Base-by-base conservation (phyloP, 495 filamentous ascomycete species). In the Xylaria venustula region DNA sequence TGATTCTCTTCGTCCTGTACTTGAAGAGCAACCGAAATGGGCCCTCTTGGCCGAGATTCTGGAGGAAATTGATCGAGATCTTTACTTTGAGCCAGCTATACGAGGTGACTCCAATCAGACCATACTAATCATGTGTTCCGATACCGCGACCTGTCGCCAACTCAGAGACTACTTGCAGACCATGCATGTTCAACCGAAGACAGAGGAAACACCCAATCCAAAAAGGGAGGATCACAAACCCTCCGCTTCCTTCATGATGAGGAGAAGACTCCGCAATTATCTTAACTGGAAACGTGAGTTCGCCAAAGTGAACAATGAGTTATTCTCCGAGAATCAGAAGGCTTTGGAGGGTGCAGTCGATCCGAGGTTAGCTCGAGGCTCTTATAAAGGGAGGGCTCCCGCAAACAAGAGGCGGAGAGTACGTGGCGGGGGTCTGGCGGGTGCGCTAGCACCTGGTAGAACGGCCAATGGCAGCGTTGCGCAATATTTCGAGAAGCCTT, bases 11-110 rank as follows among this genome's bases (percentile, higher is more conserved):
- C 79, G 86, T 11, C 92, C 94, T n/a, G 89, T 94, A 1, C 77
- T 98, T 15, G 94, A 98, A 74, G 92, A 95, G 69, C 88, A 92
- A 57, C 95, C 94, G 7, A 98, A 98, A 69, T 98, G 94, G 94
- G 83, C 83, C 25, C 74, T 93, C 15, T 80, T 98, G 15, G 87
- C 91, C 37, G 91, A 96, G 30, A 85, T 96, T 7, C 77, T 98
- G 2, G 88, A 91, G 48, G 94, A 98, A 73, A 97, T 98, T 65
- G 95, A 98, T 64, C 85, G 88, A 54, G 95, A 97, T 64, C 81
- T 88, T 37, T 96, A 95, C 67, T 86, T 96, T 52, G 91, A 96
- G 61, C 91, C 91, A 12, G 70, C 75, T 3, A 71, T 77, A 15
- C 78, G 81, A n/a, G 90, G 93, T 76, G 91, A 92, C 67, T 96